Conservation (phyloP, 805 yeast species). For the Metschnikowia lunata region DNA sequence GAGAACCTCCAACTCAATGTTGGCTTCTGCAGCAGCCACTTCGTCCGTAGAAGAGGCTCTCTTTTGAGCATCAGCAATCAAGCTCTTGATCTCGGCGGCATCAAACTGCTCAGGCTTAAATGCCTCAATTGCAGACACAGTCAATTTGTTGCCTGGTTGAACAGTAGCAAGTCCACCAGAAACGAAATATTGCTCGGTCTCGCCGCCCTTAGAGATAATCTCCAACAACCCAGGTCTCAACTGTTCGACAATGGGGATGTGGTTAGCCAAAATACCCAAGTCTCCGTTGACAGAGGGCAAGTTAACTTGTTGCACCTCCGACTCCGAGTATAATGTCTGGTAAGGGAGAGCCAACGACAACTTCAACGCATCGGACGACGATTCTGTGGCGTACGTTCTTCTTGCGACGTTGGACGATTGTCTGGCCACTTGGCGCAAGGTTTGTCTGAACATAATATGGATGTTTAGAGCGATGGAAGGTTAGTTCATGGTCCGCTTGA, state of each 20-base stretch:
- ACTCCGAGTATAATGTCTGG: conserved; percentile 57
- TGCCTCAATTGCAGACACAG: conserved; percentile 93
- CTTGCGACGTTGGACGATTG: conserved; percentile 53
- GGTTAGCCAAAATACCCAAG: conserved; percentile 95
- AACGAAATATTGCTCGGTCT: conserved; percentile 77
- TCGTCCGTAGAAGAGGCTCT: conserved; percentile 81
- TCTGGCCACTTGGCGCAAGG: conserved; percentile 57
- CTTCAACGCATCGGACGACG: conserved; percentile 64
- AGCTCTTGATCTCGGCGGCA: conserved; percentile 67
- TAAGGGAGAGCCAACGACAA: conserved; percentile 91
- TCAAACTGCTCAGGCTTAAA: conserved; percentile 86
- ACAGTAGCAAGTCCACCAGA: conserved; percentile 97
- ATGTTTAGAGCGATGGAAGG: neutral
- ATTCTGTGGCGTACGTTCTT: conserved; percentile 89
- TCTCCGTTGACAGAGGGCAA: conserved; percentile 94
- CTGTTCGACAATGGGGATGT: conserved; percentile 96
- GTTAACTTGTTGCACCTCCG: conserved; percentile 73
- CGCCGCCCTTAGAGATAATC: conserved; percentile 72
- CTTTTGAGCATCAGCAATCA: conserved; percentile 92
- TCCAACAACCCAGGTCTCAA: conserved; percentile 94
- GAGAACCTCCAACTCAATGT: conserved; percentile 91
- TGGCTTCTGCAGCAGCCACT: conserved; percentile 88
- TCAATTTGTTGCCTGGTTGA: conserved; percentile 87
- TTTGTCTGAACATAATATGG: conserved; percentile 54
- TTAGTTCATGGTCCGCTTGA: too few species aligned